Percentiles rank a stretch among this genome's conserved stretches.
Evolutionary conservation across 345 rosid species (phyloP).

Genomic region (Viola odorata): DNA sequence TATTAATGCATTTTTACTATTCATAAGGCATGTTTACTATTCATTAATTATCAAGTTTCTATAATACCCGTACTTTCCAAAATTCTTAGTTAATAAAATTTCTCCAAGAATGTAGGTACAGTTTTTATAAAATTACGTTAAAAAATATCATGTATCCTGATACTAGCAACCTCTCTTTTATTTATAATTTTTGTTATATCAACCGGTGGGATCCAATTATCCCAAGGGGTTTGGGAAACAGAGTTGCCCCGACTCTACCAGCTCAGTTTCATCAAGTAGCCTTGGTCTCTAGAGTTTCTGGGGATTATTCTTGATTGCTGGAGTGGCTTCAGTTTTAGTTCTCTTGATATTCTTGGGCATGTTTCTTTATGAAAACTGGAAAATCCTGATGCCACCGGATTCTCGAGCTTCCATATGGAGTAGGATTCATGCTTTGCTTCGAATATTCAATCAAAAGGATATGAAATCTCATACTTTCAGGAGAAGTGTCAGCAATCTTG

Average conservation of each 20-base stretch:
- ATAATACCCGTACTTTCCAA: too few species aligned
- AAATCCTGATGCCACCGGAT: neutral
- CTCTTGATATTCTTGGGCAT: neutral
- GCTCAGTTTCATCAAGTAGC: neutral
- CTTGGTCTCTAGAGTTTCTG: conserved; percentile 16
- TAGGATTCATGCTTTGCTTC: conserved; percentile 5
- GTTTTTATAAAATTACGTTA: too few species aligned
- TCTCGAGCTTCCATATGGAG: neutral
- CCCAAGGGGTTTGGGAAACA: too few species aligned
- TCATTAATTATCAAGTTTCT: too few species aligned
- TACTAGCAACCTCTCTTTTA: too few species aligned
- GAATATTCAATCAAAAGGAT: conserved; percentile 12
- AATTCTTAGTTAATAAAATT: too few species aligned
- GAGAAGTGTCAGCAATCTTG: neutral
- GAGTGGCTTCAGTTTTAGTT: conserved; percentile 5
- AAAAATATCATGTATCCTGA: too few species aligned
- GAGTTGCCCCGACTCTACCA: neutral
- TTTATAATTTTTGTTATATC: too few species aligned
- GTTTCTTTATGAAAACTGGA: conserved; percentile 5
- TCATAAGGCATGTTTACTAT: too few species aligned
- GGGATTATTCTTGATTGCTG: conserved; percentile 18
- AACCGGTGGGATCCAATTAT: too few species aligned
- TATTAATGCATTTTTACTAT: too few species aligned
- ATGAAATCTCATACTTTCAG: conserved; percentile 3
- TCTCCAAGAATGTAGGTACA: too few species aligned